phyloP scores from a whole-genome alignment of 345 rosid genomes.

The Cardamine occulta region DNA sequence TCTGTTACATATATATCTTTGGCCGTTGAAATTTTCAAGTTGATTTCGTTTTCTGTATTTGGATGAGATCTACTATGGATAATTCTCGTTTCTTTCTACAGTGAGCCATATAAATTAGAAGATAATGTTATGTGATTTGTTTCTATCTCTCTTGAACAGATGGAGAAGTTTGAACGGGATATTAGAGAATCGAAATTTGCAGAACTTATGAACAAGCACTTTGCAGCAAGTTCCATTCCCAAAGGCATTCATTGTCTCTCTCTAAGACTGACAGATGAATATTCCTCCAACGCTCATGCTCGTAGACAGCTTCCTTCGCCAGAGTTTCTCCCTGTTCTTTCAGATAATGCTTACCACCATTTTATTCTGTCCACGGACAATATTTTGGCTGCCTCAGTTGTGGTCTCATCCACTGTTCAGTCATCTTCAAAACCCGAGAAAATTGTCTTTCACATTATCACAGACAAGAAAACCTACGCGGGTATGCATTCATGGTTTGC shows the following conservation, averaged over 20 bases:
- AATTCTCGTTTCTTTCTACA: slow-evolving; percentile 14
- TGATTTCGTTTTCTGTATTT: slow-evolving; percentile 3
- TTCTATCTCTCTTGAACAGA: slow-evolving; percentile 51
- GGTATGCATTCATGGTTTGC: slow-evolving; percentile 99
- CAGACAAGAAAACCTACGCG: slow-evolving; percentile 98
- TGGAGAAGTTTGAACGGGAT: slow-evolving; percentile 90
- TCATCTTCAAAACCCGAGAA: slow-evolving; percentile 87
- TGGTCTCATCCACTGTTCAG: slow-evolving; percentile 84
- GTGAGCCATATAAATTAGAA: slow-evolving; percentile 2
- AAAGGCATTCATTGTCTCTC: slow-evolving; percentile 98
- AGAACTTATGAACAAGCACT: slow-evolving; percentile 98
- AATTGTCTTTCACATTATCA: slow-evolving; percentile 94
- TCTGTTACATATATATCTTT: not conserved
- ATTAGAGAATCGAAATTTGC: slow-evolving; percentile 88
- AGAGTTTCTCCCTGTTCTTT: slow-evolving; percentile 94
- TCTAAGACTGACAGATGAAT: slow-evolving; percentile 93
- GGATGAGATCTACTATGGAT: not conserved
- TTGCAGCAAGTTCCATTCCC: slow-evolving; percentile 98
- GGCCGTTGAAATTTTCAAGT: not conserved
- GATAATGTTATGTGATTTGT: slow-evolving; percentile 19
- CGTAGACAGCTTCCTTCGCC: slow-evolving; percentile 98
- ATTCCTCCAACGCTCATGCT: slow-evolving; percentile 98
- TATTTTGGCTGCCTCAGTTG: slow-evolving; percentile 98
- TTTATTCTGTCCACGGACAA: slow-evolving; percentile 89
- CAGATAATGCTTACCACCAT: slow-evolving; percentile 90